phyloP scores from a whole-genome alignment of 495 filamentous ascomycete genomes.

The Physcia stellaris region DNA sequence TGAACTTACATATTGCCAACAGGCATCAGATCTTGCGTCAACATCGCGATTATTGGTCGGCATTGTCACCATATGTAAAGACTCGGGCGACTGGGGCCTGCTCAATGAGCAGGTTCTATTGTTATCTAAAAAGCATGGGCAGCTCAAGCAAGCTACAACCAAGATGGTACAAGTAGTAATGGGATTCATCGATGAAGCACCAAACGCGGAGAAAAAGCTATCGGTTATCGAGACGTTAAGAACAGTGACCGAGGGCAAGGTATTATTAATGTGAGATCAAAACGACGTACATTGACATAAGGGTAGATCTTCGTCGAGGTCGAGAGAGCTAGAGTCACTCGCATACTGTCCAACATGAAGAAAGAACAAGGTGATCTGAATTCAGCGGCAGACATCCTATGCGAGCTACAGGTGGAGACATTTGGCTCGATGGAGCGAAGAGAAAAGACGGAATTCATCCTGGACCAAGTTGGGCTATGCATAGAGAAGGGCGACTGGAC shows the following conservation, averaged over 20 bases:
- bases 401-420: slow-evolving; percentile 96
- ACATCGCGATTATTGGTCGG: slow-evolving; percentile 76
- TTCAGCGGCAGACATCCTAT: slow-evolving; percentile 81
- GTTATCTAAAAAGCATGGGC: slow-evolving; percentile 97
- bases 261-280: slow-evolving; percentile 16
- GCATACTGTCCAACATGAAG: slow-evolving; percentile 92
- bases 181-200: slow-evolving; percentile 72
- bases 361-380: slow-evolving; percentile 84
- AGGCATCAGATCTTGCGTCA: slow-evolving; percentile 91
- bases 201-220: slow-evolving; percentile 72
- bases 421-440: slow-evolving; percentile 95
- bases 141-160: slow-evolving; percentile 96
- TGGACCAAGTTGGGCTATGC: slow-evolving; percentile 87
- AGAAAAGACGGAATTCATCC: slow-evolving; percentile 96
- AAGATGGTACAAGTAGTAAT: slow-evolving; percentile 98
- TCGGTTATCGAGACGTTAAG: slow-evolving; percentile 87
- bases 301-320: slow-evolving; percentile 92
- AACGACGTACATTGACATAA: slow-evolving; percentile 3
- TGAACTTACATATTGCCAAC: too few species aligned
- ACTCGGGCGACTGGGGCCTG: slow-evolving; percentile 79
- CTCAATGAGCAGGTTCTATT: slow-evolving; percentile 93
- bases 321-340: slow-evolving; percentile 87
- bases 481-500: slow-evolving; percentile 95
- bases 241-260: slow-evolving; percentile 96
- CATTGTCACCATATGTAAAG: slow-evolving; percentile 88